Conservation (phyloP, 2,329 filamentous ascomycete species). For the Diplodia mutila region DNA sequence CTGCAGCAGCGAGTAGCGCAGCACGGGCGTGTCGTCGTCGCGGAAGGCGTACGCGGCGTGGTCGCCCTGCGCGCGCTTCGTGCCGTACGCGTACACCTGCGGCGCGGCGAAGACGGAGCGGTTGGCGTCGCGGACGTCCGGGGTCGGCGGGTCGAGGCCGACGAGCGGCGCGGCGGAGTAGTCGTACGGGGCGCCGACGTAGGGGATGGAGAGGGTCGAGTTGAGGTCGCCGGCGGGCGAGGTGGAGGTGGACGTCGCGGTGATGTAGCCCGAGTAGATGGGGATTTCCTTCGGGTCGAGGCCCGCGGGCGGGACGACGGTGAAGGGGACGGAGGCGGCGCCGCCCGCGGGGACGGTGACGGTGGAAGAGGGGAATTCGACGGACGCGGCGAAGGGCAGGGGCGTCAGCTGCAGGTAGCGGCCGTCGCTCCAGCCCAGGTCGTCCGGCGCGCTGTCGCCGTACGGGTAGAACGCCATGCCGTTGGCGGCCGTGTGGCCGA, state of each 20-base stretch:
- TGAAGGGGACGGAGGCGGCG: slow-evolving; percentile 29
- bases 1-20: slow-evolving; percentile 9
- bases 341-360: slow-evolving; percentile 32
- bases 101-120: neutral
- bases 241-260: slow-evolving; percentile 12
- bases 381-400: slow-evolving; percentile 22
- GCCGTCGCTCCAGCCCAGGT: slow-evolving; percentile 26
- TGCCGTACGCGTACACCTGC: neutral
- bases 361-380: slow-evolving; percentile 24
- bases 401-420: slow-evolving; percentile 25
- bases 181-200: slow-evolving; percentile 30
- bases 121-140: neutral
- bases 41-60: neutral
- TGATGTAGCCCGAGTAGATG: slow-evolving; percentile 34
- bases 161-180: neutral
- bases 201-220: slow-evolving; percentile 30
- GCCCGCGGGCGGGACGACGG: slow-evolving; percentile 31
- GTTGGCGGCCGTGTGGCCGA: slow-evolving; percentile 31
- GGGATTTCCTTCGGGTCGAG: slow-evolving; percentile 32
- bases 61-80: neutral
- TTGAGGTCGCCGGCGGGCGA: neutral
- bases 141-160: neutral
- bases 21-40: neutral
- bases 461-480: slow-evolving; percentile 29
- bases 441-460: slow-evolving; percentile 7